phyloP scores from a whole-genome alignment of 2,329 filamentous ascomycete species.

The Phaeosphaeriaceae sp. region DNA sequence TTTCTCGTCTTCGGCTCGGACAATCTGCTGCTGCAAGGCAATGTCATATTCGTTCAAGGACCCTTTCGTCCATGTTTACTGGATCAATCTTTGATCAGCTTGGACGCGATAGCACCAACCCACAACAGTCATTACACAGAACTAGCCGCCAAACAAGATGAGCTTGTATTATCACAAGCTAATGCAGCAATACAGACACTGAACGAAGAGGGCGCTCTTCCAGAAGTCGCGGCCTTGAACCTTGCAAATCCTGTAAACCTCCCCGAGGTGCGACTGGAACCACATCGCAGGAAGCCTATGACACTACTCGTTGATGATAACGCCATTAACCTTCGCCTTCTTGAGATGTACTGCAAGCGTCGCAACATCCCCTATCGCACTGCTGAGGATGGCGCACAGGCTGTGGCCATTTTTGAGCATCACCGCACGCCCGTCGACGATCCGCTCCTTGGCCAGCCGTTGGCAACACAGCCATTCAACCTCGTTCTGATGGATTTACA shows the following conservation, averaged over 20 bases:
- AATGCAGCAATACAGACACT: not conserved
- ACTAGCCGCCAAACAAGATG: not conserved
- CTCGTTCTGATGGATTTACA: slow-evolving; percentile 53
- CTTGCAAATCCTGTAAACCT: not conserved
- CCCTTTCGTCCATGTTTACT: slow-evolving; percentile 32
- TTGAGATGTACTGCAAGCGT: slow-evolving; percentile 58
- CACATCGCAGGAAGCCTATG: slow-evolving; percentile 23
- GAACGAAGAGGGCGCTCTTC: not conserved
- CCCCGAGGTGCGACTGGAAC: not conserved
- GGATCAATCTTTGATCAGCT: slow-evolving; percentile 21
- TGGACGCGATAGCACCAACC: slow-evolving; percentile 11
- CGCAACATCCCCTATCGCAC: slow-evolving; percentile 47
- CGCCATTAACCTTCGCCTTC: slow-evolving; percentile 53
- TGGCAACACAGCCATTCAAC: slow-evolving; percentile 29
- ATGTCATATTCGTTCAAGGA: slow-evolving; percentile 35
- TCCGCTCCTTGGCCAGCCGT: slow-evolving; percentile 9
- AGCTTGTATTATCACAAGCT: not conserved
- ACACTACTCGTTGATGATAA: slow-evolving; percentile 58
- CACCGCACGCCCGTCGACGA: slow-evolving; percentile 13
- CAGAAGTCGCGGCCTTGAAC: not conserved
- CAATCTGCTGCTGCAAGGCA: slow-evolving; percentile 18
- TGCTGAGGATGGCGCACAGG: slow-evolving; percentile 52
- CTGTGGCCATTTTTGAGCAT: slow-evolving; percentile 44
- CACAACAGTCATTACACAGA: not conserved
- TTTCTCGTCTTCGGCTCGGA: slow-evolving; percentile 25